A percentile compares a stretch with the other conserved stretches of the same genome.
Conservation (phyloP, 257 asterid genomes). For the Gentiana straminea region DNA sequence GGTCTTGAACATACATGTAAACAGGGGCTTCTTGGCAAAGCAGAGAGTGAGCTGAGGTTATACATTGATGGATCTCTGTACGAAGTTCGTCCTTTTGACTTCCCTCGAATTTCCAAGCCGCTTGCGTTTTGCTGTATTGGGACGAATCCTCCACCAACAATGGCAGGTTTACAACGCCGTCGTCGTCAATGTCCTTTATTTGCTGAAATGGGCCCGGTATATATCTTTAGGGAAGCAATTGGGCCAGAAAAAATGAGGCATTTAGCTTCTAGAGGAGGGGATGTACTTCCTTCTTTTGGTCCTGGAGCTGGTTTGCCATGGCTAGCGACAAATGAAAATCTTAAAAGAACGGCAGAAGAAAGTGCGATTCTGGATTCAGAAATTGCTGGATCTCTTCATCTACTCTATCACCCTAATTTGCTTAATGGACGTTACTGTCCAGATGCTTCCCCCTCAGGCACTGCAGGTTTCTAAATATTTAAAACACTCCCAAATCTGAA, state of each 20-base stretch:
- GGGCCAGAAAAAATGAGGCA: slow-evolving; percentile 86
- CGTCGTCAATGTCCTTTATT: slow-evolving; percentile 98
- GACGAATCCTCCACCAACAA: slow-evolving; percentile 98
- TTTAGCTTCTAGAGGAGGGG: slow-evolving; percentile 89
- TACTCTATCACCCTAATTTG: slow-evolving; percentile 84
- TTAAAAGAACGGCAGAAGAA: slow-evolving; percentile 52
- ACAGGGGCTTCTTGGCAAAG: slow-evolving; percentile 92
- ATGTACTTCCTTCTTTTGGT: slow-evolving; percentile 89
- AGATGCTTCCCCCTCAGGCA: slow-evolving; percentile 95
- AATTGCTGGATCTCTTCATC: slow-evolving; percentile 79
- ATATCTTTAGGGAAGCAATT: slow-evolving; percentile 81
- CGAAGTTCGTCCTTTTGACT: slow-evolving; percentile 91
- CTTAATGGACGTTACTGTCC: slow-evolving; percentile 93
- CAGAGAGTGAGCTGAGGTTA: slow-evolving; percentile 89
- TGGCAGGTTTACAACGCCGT: slow-evolving; percentile 98
- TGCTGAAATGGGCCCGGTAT: slow-evolving; percentile 98
- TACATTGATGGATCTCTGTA: slow-evolving; percentile 81
- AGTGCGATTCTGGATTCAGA: slow-evolving; percentile 76
- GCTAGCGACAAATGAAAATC: slow-evolving; percentile 65
- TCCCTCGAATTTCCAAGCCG: slow-evolving; percentile 95
- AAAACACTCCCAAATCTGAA: neutral
- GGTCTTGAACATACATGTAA: slow-evolving; percentile 91
- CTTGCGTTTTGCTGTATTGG: slow-evolving; percentile 98
- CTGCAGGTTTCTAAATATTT: slow-evolving; percentile 53
- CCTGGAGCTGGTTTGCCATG: slow-evolving; percentile 81